Conservation (phyloP, 2,329 filamentous ascomycete genomes). For the Pseudonectria foliicola region DNA sequence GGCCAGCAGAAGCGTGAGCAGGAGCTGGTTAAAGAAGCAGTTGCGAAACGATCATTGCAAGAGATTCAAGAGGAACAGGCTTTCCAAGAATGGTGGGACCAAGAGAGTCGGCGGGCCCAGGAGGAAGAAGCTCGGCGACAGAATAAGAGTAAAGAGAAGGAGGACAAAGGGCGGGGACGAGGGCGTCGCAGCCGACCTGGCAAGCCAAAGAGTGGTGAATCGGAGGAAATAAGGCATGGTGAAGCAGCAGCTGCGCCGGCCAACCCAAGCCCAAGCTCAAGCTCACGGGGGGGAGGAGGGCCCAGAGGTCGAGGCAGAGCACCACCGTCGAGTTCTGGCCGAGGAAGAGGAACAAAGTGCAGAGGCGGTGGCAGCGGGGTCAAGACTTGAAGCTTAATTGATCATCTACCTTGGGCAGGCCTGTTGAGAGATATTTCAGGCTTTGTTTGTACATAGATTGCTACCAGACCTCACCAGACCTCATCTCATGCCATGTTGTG, state of each 20-base stretch:
- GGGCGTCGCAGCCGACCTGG: slow-evolving; percentile 25
- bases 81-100: slow-evolving; percentile 95
- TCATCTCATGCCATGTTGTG: no score
- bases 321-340: no score
- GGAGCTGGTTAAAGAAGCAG: slow-evolving; percentile 71
- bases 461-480: no score
- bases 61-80: slow-evolving; percentile 97
- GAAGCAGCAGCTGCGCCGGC: slow-evolving; percentile 5
- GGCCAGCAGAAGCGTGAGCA: slow-evolving; percentile 81
- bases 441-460: no score
- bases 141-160: slow-evolving; percentile 34
- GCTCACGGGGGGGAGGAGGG: slow-evolving; percentile 2
- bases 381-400: not conserved
- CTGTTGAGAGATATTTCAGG: no score
- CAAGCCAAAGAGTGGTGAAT: slow-evolving; percentile 17
- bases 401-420: no score
- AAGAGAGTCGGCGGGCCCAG: slow-evolving; percentile 67
- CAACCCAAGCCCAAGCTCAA: slow-evolving; percentile 5
- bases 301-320: slow-evolving; percentile 11
- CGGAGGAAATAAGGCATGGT: slow-evolving; percentile 12
- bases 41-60: slow-evolving; percentile 79
- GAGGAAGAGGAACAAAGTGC: slow-evolving; percentile 15
- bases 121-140: slow-evolving; percentile 48
- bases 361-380: slow-evolving; percentile 12
- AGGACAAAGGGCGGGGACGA: slow-evolving; percentile 29